phyloP scores from a whole-genome alignment of 345 rosid genomes.

The Bruguiera sexangula region DNA sequence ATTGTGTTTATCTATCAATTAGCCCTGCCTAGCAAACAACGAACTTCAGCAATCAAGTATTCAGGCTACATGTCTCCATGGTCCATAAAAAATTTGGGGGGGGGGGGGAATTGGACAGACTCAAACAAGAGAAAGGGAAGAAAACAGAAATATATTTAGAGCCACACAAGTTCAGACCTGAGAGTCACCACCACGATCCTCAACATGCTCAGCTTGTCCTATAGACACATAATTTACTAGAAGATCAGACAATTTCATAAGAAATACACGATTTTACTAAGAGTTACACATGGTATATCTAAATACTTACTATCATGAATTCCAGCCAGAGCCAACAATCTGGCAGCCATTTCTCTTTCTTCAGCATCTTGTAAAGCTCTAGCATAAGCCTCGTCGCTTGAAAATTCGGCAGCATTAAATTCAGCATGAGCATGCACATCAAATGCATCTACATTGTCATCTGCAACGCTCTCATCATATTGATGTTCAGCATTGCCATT shows the following conservation, averaged over 20 bases:
- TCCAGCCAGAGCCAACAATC: conserved; percentile 71
- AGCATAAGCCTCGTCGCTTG: conserved; percentile 87
- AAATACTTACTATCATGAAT: conserved; percentile 51
- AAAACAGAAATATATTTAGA: background rate
- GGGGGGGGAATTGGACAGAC: no score
- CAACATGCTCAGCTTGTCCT: conserved; percentile 55
- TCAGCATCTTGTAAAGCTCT: conserved; percentile 94
- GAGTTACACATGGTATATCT: background rate
- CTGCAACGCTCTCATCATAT: conserved; percentile 35
- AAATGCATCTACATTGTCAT: conserved; percentile 51
- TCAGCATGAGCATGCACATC: conserved; percentile 57
- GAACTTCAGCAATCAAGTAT: background rate
- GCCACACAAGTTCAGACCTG: conserved; percentile 43
- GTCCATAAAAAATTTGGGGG: no score
- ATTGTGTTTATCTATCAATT: background rate
- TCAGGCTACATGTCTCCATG: background rate
- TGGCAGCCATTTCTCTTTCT: conserved; percentile 79
- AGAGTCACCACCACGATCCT: conserved; percentile 49
- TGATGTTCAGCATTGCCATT: no score
- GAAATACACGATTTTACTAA: background rate
- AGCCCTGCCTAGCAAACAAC: background rate
- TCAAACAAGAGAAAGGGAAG: background rate
- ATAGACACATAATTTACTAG: conserved; percentile 29
- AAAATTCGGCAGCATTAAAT: conserved; percentile 46
- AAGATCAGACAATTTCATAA: background rate